These are phyloP conservation scores for Fusarium sp. DNA, from an alignment of 2,329 filamentous ascomycete species.

Conservation along the genomic window DNA sequence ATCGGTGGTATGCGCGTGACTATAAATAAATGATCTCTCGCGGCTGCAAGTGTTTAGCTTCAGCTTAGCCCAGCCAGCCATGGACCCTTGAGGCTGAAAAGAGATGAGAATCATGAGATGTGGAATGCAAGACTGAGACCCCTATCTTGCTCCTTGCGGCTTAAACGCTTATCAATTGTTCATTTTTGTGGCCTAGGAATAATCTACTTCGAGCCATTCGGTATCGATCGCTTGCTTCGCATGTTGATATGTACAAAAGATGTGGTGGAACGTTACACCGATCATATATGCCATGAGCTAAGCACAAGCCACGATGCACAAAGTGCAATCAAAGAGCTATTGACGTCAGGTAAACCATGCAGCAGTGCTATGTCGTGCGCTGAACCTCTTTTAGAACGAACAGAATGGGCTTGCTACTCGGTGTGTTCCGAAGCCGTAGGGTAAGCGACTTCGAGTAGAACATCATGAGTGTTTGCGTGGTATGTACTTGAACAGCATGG, in stretches of 20 bases:
- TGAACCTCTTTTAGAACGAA: neutral
- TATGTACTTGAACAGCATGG: neutral
- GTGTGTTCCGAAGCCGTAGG: neutral
- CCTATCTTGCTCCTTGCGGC: slow-evolving; percentile 1
- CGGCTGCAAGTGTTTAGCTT: slow-evolving; percentile 13
- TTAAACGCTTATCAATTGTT: neutral
- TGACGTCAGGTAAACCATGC: slow-evolving; percentile 2
- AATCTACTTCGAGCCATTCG: neutral
- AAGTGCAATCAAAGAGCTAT: neutral
- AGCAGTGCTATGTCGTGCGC: neutral
- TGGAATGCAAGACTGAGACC: slow-evolving; percentile 3
- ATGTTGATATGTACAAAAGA: neutral
- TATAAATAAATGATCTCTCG: neutral
- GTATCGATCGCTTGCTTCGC: neutral
- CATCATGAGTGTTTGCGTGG: neutral
- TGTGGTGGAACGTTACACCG: slow-evolving; percentile 14
- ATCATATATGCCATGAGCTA: slow-evolving; percentile 11
- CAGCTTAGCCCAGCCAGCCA: slow-evolving; percentile 16
- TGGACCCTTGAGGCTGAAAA: slow-evolving; percentile 32
- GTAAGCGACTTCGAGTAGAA: neutral
- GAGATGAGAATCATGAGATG: neutral
- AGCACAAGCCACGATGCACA: slow-evolving; percentile 3
- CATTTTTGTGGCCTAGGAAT: neutral
- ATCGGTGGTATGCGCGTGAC: slow-evolving; percentile 13
- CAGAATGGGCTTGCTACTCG: too few relatives aligned